A percentile compares a stretch with the other conserved stretches of the same genome.
These are phyloP conservation scores for Ceratopteris richardii DNA, from an alignment of 75 land plant species.

Conservation along the genomic window DNA sequence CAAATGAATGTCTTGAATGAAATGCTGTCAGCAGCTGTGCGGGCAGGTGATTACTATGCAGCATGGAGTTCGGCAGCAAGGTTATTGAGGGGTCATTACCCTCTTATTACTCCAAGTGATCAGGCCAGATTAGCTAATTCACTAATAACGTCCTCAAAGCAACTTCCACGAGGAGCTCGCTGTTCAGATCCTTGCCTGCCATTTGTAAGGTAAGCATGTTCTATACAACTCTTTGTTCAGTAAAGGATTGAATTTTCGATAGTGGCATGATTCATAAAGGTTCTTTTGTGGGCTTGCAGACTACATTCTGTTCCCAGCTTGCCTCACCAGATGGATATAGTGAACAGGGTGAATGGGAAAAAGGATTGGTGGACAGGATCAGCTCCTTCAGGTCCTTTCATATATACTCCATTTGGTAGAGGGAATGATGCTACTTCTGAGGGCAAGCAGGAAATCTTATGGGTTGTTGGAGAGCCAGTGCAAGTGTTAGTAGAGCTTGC, in stretches of 20 bases:
- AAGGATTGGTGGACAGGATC: slow-evolving; percentile 96
- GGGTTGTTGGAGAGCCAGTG: slow-evolving; percentile 96
- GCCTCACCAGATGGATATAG: slow-evolving; percentile 68
- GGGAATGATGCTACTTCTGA: slow-evolving; percentile 40
- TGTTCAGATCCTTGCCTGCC: slow-evolving; percentile 91
- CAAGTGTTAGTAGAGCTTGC: slow-evolving; percentile 90
- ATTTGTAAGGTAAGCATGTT: slow-evolving; percentile 51
- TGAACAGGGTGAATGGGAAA: slow-evolving; percentile 56
- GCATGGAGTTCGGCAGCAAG: slow-evolving; percentile 99
- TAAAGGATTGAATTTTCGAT: neutral
- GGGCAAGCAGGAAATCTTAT: slow-evolving; percentile 54
- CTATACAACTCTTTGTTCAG: neutral
- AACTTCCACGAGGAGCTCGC: slow-evolving; percentile 79
- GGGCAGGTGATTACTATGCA: slow-evolving; percentile 89
- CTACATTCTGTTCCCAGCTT: slow-evolving; percentile 67
- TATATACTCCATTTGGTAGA: slow-evolving; percentile 88
- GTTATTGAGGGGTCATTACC: slow-evolving; percentile 79
- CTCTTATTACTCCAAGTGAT: slow-evolving; percentile 83
- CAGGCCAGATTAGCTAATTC: slow-evolving; percentile 85
- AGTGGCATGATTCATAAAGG: neutral
- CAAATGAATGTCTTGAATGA: slow-evolving; percentile 93
- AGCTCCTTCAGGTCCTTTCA: slow-evolving; percentile 89
- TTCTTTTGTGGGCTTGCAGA: slow-evolving; percentile 24
- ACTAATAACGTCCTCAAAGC: slow-evolving; percentile 64
- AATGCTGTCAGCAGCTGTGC: slow-evolving; percentile 77